A percentile compares a stretch with the other conserved stretches of the same genome.
phyloP scores from a whole-genome alignment of 2,329 filamentous ascomycete genomes.

The Cercospora sp. region DNA sequence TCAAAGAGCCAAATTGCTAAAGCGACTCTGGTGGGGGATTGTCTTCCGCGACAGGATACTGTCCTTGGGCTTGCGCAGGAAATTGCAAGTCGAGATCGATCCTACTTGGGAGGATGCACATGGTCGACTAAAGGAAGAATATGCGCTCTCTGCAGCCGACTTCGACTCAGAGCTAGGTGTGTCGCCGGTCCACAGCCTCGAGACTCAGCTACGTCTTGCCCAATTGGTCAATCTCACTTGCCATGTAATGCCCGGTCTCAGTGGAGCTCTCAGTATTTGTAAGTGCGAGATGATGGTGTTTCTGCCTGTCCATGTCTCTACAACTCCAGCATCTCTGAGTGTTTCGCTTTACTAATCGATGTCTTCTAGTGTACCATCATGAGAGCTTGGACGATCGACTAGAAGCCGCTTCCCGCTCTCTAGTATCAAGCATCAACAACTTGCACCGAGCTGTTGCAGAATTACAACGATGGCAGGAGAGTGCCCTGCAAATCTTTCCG shows the following conservation, averaged over 20 bases:
- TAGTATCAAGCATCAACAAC: conserved; percentile 17
- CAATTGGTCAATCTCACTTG: conserved; percentile 20
- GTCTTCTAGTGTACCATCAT: conserved; percentile 16
- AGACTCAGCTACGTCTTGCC: conserved; percentile 24
- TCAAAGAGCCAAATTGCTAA: conserved; percentile 19
- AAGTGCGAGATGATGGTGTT: neutral
- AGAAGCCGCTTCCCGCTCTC: conserved; percentile 17
- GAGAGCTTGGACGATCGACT: conserved; percentile 26
- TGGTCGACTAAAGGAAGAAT: conserved; percentile 16
- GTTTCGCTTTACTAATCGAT: neutral
- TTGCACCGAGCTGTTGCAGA: conserved; percentile 20
- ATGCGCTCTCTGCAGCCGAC: conserved; percentile 20
- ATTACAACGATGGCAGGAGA: conserved; percentile 24
- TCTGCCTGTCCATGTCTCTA: neutral
- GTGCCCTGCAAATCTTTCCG: conserved; percentile 21
- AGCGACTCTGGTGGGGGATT: conserved; percentile 27
- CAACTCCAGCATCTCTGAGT: neutral
- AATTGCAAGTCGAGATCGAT: conserved; percentile 20
- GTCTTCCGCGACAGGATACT: conserved; percentile 25
- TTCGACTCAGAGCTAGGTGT: conserved; percentile 24
- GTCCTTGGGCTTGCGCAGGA: conserved; percentile 22
- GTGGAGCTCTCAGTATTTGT: conserved; percentile 11
- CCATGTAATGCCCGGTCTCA: conserved; percentile 21
- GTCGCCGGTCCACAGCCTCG: conserved; percentile 24
- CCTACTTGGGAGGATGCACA: conserved; percentile 17